Percentiles rank a stretch among this genome's conserved stretches.
phyloP scores from a whole-genome alignment of 352 stramenopile species.

The Saprolegnia parasitica region DNA sequence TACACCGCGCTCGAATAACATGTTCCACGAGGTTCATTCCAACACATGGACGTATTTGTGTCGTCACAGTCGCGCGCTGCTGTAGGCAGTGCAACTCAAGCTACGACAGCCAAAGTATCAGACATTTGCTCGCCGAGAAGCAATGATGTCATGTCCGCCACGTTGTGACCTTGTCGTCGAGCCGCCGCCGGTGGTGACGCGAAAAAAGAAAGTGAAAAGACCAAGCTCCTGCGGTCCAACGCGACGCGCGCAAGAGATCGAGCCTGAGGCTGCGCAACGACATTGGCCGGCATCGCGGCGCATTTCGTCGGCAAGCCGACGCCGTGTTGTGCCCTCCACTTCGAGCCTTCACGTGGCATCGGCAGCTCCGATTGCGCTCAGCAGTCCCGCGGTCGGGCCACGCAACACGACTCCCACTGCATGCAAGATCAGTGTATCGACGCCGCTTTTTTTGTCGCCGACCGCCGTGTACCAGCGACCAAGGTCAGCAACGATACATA shows the following conservation, averaged over 20 bases:
- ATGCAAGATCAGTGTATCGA: neutral
- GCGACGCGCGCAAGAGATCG: neutral
- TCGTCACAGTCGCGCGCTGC: too few species aligned
- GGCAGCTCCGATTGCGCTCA: neutral
- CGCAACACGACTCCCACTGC: neutral
- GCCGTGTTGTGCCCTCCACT: neutral
- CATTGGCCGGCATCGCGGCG: conserved; percentile 10
- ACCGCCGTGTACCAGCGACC: neutral
- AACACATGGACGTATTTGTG: neutral
- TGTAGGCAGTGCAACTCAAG: too few species aligned
- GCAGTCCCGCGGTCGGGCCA: neutral
- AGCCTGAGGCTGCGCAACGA: neutral
- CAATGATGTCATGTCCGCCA: neutral
- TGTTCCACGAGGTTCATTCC: neutral
- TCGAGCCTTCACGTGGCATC: neutral
- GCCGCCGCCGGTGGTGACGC: neutral
- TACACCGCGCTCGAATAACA: neutral
- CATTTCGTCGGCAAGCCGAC: conserved; percentile 9
- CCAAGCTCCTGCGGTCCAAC: neutral
- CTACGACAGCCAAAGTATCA: neutral
- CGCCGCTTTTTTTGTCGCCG: neutral
- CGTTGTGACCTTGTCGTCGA: neutral
- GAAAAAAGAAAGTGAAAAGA: neutral
- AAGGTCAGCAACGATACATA: neutral
- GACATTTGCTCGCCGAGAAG: neutral